phyloP scores from a whole-genome alignment of 306 rosid genomes.

The Urtica urens region DNA sequence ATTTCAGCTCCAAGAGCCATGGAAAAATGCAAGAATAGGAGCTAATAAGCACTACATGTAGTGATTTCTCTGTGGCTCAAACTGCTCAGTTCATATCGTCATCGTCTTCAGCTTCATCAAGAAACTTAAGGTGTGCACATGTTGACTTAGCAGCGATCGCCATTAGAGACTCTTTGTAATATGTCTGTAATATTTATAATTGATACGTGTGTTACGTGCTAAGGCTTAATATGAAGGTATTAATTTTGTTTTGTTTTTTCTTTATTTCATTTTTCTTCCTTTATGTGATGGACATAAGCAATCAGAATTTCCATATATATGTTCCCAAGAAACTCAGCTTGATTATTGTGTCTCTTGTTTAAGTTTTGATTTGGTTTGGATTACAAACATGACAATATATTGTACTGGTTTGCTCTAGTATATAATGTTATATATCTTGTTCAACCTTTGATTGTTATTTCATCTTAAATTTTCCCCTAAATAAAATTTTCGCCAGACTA shows the following conservation, averaged over 20 bases:
- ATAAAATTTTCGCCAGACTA: background rate
- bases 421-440: background rate
- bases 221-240: slow-evolving; percentile 19
- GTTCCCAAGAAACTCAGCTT: slow-evolving; percentile 19
- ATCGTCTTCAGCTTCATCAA: background rate
- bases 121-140: slow-evolving; percentile 22
- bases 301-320: slow-evolving; percentile 18
- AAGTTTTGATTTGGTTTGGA: slow-evolving; percentile 14
- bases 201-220: slow-evolving; percentile 2
- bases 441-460: background rate
- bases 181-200: slow-evolving; percentile 3
- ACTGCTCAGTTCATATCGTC: slow-evolving; percentile 35
- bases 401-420: slow-evolving; percentile 22
- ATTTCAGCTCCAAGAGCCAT: slow-evolving; percentile 74
- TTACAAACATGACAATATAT: slow-evolving; percentile 19
- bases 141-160: slow-evolving; percentile 40
- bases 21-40: slow-evolving; percentile 80
- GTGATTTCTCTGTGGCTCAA: slow-evolving; percentile 3
- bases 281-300: slow-evolving; percentile 23
- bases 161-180: slow-evolving; percentile 26
- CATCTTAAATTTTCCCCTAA: background rate
- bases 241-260: slow-evolving; percentile 18
- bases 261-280: background rate
- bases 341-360: slow-evolving; percentile 20
- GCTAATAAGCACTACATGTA: slow-evolving; percentile 35